Percentiles rank a stretch among this genome's conserved stretches.
Evolutionary conservation across 208 protist species (phyloP).

Genomic region (Trypanosoma mega): DNA sequence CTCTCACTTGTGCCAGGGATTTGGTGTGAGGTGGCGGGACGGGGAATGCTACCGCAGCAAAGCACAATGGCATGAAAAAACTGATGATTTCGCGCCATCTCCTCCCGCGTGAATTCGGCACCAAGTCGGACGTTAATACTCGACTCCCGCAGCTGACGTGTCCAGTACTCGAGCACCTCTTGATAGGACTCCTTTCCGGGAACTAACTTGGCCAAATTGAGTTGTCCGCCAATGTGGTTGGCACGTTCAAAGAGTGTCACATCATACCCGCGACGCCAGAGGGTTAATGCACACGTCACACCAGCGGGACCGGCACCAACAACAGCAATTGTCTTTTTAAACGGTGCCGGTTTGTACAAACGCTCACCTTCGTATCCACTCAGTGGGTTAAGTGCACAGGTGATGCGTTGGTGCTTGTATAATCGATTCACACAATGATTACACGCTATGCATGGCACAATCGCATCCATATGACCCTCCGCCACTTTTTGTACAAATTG

Average conservation of each 20-base stretch:
- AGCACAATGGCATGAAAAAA: conserved; percentile 85
- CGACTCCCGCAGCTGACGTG: conserved; percentile 68
- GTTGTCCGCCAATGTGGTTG: conserved; percentile 86
- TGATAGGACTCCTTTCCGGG: conserved; percentile 94
- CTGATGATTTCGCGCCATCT: conserved; percentile 76
- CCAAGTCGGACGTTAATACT: conserved; percentile 76
- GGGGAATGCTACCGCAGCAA: conserved; percentile 63
- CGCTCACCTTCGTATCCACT: conserved; percentile 88
- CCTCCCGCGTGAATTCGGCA: conserved; percentile 75
- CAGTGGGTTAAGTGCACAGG: conserved; percentile 92
- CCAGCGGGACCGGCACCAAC: conserved; percentile 92
- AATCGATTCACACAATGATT: conserved; percentile 95
- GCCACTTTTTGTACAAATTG: conserved; percentile 87
- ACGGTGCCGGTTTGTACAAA: conserved; percentile 37
- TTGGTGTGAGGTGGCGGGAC: conserved; percentile 59
- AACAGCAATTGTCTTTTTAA: conserved; percentile 82
- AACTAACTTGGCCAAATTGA: conserved; percentile 93
- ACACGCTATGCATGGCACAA: conserved; percentile 94
- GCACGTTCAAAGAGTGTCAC: conserved; percentile 89
- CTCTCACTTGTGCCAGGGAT: conserved; percentile 68
- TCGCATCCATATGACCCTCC: conserved; percentile 54
- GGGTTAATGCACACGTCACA: conserved; percentile 84
- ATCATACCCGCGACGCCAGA: conserved; percentile 89
- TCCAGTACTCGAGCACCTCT: conserved; percentile 90
- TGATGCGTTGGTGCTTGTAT: conserved; percentile 85